A percentile compares a stretch with the other conserved stretches of the same genome.
Evolutionary conservation across 768 basidiomycete species (phyloP).

Genomic region (Neoboletus magnificus): DNA sequence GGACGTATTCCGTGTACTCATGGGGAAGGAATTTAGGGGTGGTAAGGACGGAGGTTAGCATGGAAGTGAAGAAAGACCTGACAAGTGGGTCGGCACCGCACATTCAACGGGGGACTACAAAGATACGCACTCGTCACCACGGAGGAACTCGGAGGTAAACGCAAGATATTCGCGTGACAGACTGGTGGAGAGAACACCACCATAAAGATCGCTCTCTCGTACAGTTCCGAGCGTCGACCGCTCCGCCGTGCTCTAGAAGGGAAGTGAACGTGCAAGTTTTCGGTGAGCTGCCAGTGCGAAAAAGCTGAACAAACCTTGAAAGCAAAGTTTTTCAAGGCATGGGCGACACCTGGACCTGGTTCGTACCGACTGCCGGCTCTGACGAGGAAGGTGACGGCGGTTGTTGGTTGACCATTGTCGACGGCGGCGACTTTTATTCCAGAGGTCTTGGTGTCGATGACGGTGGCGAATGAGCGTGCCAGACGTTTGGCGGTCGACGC

Average conservation of each 20-base stretch:
- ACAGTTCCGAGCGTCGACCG: constrained; percentile 88
- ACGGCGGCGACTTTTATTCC: constrained; percentile 85
- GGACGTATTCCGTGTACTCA: constrained; percentile 73
- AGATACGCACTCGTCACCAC: constrained; percentile 87
- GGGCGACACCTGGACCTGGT: constrained; percentile 84
- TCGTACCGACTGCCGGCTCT: constrained; percentile 93
- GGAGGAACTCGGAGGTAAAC: constrained; percentile 91
- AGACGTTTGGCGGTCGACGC: constrained; percentile 58
- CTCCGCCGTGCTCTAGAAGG: constrained; percentile 70
- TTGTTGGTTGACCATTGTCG: constrained; percentile 80
- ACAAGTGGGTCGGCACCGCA: neutral
- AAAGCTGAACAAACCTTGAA: constrained; percentile 75
- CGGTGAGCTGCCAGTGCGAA: neutral
- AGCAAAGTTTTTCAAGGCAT: constrained; percentile 95
- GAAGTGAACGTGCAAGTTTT: neutral
- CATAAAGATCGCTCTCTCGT: constrained; percentile 90
- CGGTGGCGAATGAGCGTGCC: constrained; percentile 77
- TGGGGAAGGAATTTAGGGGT: constrained; percentile 79
- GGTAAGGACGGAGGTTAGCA: constrained; percentile 80
- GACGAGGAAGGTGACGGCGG: constrained; percentile 84
- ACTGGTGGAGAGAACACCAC: constrained; percentile 83
- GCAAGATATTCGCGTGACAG: constrained; percentile 88
- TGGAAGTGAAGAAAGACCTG: constrained; percentile 86
- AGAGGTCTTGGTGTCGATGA: constrained; percentile 57
- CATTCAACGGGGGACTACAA: neutral